Evolutionary conservation across 306 rosid species (phyloP), one percentile per base, ranked within the genome.

Genomic region (Lathyrus tuberosus): DNA sequence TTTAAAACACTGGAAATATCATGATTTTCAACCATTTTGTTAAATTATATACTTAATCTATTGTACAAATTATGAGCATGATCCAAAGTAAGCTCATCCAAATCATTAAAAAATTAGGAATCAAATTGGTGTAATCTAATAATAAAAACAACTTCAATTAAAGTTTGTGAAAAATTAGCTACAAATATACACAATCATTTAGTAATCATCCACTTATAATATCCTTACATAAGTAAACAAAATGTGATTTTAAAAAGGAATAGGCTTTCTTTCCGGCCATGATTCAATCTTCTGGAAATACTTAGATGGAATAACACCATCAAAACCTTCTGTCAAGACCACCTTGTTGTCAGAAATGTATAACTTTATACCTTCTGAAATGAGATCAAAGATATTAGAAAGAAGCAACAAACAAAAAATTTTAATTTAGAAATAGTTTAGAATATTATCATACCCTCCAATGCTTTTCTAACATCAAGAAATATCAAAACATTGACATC

Each of bases 341-440:
- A 94, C 97, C 81, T 81, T 87, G 85, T 94, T 94, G 65, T 94
- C 98, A 52, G 98, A 94, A 69, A 88, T 80, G 83, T 82, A 87
- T 57, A 94, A 84, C 90, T 90, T 94, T 91, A 88, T 85, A 35
- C 97, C 97, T 53, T 90, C 98, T 88, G 89, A 42, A 79, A 76
- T 69, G 37, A 60, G 67, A 75, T 35, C 4, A 31, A 70, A 49
- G 20, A 10, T 61, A 57, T 4, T 0, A 72, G 10, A 46, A 22
- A 44, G 5, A 60, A 16, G 17, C 2, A 18, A 35, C 26, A 35
- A 37, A 60, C 6, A 30, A 58, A 5, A 0, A 4, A 0, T 5
- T 33, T 33, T 5, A 5, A 57, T 28, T 24, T 1, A 57, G 30
- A 41, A 12, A 52, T 53, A 56, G 59, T 14, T 16, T 28, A 71